Percentiles rank a stretch among this genome's conserved stretches.
phyloP scores from a whole-genome alignment of 1,284 basidiomycete species.

The Ustilago vetiveriae region DNA sequence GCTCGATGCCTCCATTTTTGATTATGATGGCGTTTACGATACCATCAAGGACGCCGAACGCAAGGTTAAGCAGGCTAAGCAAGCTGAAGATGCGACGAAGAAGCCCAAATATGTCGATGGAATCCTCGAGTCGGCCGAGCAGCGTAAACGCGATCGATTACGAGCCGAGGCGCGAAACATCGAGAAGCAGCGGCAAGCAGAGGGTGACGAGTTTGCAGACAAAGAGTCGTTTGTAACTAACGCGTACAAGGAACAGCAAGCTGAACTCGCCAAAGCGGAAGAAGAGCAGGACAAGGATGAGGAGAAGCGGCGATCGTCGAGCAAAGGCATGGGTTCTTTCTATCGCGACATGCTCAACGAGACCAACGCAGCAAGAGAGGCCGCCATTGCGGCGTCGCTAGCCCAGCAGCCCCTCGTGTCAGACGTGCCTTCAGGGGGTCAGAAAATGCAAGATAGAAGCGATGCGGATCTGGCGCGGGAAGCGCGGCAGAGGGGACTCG shows the following conservation, averaged over 20 bases:
- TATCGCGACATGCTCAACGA: constrained; percentile 59
- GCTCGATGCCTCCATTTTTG: constrained; percentile 84
- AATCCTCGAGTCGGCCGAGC: constrained; percentile 83
- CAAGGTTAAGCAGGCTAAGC: constrained; percentile 70
- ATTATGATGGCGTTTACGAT: constrained; percentile 97
- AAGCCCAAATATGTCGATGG: constrained; percentile 93
- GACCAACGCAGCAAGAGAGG: constrained; percentile 56
- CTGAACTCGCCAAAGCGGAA: constrained; percentile 84
- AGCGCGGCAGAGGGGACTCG: constrained; percentile 77
- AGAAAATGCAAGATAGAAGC: constrained; percentile 31
- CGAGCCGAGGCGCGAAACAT: constrained; percentile 98
- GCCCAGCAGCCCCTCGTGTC: not conserved
- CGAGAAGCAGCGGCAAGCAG: constrained; percentile 86
- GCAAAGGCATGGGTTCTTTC: constrained; percentile 76
- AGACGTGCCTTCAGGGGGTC: not conserved
- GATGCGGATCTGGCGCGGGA: constrained; percentile 77
- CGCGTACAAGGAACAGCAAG: constrained; percentile 96
- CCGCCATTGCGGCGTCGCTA: constrained; percentile 49
- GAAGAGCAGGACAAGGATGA: constrained; percentile 77
- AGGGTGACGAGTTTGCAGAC: constrained; percentile 92
- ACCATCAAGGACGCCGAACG: constrained; percentile 88
- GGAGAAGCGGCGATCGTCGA: constrained; percentile 79
- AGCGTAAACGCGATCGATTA: constrained; percentile 85
- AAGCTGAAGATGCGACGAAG: constrained; percentile 73
- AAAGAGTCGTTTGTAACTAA: constrained; percentile 97